Evolutionary conservation across 2,329 filamentous ascomycete genomes (phyloP).

Genomic region (Colletotrichum godetiae): DNA sequence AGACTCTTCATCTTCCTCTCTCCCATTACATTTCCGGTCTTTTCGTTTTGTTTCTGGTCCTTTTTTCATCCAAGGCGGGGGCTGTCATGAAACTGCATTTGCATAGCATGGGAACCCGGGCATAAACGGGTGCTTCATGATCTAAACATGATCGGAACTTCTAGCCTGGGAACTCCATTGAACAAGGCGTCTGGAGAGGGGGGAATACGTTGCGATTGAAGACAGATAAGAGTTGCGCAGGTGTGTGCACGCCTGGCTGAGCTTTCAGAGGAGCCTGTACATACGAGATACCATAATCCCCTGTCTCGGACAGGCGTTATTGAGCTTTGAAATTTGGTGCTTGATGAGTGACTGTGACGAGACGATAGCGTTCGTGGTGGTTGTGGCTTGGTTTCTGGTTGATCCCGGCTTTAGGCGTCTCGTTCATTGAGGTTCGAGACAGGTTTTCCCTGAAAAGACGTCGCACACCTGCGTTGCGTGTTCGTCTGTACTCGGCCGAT

Average conservation of each 20-base stretch:
- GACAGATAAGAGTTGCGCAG: neutral
- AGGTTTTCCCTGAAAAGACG: neutral
- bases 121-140: neutral
- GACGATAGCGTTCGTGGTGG: neutral
- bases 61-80: neutral
- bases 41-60: neutral
- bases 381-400: neutral
- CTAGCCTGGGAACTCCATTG: neutral
- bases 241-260: constrained; percentile 15
- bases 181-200: constrained; percentile 25
- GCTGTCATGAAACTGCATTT: constrained; percentile 34
- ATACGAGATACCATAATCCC: constrained; percentile 37
- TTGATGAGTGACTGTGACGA: neutral
- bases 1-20: constrained; percentile 13
- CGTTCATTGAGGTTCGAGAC: constrained; percentile 1
- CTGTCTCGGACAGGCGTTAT: constrained; percentile 34
- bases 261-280: constrained; percentile 28
- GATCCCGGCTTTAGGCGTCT: constrained; percentile 13
- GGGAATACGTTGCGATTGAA: neutral
- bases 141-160: neutral
- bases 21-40: constrained; percentile 7
- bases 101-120: constrained; percentile 22
- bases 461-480: neutral
- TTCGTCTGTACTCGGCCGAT: constrained; percentile 1
- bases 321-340: neutral